Conservation (phyloP, 176 grass and related monocot genomes). For the Areca catechu region DNA sequence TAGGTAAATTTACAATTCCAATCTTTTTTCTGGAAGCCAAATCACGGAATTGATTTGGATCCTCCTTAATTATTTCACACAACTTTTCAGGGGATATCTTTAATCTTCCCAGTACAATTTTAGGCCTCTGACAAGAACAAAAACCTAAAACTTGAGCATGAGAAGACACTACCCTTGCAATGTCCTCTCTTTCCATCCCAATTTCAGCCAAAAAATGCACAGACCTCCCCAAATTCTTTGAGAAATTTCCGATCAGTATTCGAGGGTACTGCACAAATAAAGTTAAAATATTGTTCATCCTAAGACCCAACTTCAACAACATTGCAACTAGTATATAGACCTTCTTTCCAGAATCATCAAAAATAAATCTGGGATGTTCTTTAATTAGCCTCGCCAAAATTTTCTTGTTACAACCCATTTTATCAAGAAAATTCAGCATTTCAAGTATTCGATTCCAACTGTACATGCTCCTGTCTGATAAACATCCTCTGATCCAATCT, state of each 20-base stretch:
- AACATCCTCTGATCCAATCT: slow-evolving; percentile 34
- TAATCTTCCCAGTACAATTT: slow-evolving; percentile 20
- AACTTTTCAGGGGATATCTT: slow-evolving; percentile 26
- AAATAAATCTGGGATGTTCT: slow-evolving; percentile 43
- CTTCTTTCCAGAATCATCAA: slow-evolving; percentile 50
- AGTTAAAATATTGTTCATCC: slow-evolving; percentile 26
- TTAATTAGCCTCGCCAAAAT: slow-evolving; percentile 33
- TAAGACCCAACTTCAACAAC: slow-evolving; percentile 42
- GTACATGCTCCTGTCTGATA: slow-evolving; percentile 34
- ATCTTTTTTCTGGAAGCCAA: slow-evolving; percentile 25
- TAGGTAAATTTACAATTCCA: slow-evolving; percentile 3
- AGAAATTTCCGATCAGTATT: slow-evolving; percentile 32
- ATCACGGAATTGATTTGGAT: slow-evolving; percentile 33
- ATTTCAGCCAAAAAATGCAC: slow-evolving; percentile 28
- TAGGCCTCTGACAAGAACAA: slow-evolving; percentile 30
- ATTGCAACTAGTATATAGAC: slow-evolving; percentile 38
- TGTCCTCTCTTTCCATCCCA: slow-evolving; percentile 24
- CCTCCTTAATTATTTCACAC: slow-evolving; percentile 41
- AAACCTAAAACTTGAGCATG: slow-evolving; percentile 36
- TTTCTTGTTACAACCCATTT: slow-evolving; percentile 28
- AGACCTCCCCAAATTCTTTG: slow-evolving; percentile 28
- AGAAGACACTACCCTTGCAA: slow-evolving; percentile 20
- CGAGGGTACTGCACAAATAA: slow-evolving; percentile 32
- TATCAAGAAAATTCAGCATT: slow-evolving; percentile 44
- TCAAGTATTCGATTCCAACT: slow-evolving; percentile 36